Percentiles rank a stretch among this genome's conserved stretches.
Conservation (phyloP, 75 land plant species). For the Pinus albicaulis region DNA sequence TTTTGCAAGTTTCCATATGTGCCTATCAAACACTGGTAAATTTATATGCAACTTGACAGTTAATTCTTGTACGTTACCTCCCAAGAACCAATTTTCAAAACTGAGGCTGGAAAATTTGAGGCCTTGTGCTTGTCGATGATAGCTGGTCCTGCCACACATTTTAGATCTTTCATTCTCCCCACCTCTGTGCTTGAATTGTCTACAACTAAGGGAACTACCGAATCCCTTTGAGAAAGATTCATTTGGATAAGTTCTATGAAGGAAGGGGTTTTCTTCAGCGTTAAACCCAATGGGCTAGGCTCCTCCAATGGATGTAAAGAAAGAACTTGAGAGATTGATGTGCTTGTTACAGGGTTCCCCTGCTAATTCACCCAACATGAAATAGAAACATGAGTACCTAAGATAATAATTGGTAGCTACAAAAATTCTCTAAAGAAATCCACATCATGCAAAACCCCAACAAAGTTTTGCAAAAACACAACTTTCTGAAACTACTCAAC, state of each 20-base stretch:
- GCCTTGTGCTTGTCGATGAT: conserved; percentile 70
- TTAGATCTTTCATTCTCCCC: conserved; percentile 9
- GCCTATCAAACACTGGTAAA: neutral
- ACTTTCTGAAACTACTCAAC: too few relatives aligned
- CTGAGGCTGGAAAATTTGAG: conserved; percentile 60
- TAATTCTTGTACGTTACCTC: conserved; percentile 44
- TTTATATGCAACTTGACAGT: neutral
- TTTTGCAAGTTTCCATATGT: neutral
- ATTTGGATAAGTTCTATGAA: conserved; percentile 53
- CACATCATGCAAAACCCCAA: too few relatives aligned
- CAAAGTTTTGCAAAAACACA: too few relatives aligned
- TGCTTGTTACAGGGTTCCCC: too few relatives aligned
- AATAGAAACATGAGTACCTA: too few relatives aligned
- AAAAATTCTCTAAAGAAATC: too few relatives aligned
- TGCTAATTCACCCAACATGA: too few relatives aligned
- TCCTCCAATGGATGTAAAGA: conserved; percentile 28
- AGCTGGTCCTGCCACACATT: conserved; percentile 1
- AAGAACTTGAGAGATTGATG: too few relatives aligned
- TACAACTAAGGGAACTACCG: neutral
- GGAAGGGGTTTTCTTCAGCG: conserved; percentile 61
- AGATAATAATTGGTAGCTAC: too few relatives aligned
- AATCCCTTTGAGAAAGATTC: conserved; percentile 18
- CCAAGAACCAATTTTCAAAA: conserved; percentile 73
- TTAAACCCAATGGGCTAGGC: conserved; percentile 67
- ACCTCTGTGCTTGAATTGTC: neutral